Percentiles rank a stretch among this genome's conserved stretches.
Conservation (phyloP, 257 asterid species). For the Scutellaria minor region DNA sequence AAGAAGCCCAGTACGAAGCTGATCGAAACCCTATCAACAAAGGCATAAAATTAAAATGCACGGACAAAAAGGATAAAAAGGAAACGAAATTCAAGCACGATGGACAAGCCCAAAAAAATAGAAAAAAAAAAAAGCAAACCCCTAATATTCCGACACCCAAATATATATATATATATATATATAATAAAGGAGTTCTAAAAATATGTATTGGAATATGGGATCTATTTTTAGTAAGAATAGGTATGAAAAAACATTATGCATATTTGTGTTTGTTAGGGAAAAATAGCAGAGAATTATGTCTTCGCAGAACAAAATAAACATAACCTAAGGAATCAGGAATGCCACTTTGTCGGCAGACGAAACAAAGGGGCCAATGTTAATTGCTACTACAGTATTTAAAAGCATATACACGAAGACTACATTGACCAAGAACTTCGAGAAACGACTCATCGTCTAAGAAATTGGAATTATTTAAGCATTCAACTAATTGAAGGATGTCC, state of each 20-base stretch:
- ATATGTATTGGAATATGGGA: background rate
- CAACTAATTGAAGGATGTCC: too few relatives aligned
- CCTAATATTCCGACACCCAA: background rate
- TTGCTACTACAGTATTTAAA: too few relatives aligned
- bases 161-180: background rate
- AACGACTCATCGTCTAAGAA: too few relatives aligned
- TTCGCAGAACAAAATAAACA: too few relatives aligned
- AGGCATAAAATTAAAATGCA: background rate
- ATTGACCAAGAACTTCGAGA: too few relatives aligned
- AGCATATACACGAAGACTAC: too few relatives aligned
- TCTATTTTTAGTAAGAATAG: background rate
- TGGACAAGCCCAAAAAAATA: background rate
- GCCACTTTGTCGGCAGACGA: too few relatives aligned
- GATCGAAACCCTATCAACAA: conserved; percentile 76
- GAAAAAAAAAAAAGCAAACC: background rate
- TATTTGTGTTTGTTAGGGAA: background rate
- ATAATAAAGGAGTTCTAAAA: background rate
- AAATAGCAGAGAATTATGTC: too few relatives aligned
- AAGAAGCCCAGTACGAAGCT: conserved; percentile 87
- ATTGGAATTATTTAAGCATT: too few relatives aligned
- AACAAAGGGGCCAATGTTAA: too few relatives aligned
- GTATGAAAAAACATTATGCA: background rate
- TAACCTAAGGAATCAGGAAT: too few relatives aligned
- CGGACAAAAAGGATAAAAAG: background rate
- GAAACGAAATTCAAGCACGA: background rate